Base-by-base conservation (phyloP, 129 eudicot species). In the Ambrosia trifida region DNA sequence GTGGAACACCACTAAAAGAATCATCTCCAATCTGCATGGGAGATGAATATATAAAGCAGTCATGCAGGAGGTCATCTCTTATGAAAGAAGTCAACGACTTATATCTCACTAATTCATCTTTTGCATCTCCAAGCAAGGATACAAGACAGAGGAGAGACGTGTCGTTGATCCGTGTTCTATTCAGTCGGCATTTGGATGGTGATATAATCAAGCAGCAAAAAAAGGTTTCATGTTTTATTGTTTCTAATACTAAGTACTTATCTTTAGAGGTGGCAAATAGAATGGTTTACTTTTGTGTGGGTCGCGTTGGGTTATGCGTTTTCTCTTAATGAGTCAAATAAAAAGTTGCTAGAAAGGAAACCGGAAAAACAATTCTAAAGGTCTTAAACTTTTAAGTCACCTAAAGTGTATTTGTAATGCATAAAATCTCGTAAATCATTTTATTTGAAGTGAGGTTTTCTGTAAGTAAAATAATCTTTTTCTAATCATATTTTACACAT, bases 121-220 rank as follows among this genome's bases (percentile, higher is more conserved):
- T 72, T 58, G 16, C 28, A 36, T 59, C 78, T 71, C 78, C 85
- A 64, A 51, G 6, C 35, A 87, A 75, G 78, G 88, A 76, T 52
- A 69, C 74, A 28, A 84, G 99, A 74, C 82, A 79, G 81, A 84
- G 96, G 84, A 85, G 84, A 81, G 97, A 87, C 30, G 70, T 89
- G 66, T 62, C 85, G 56, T 57, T 70, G 72, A 83, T 90, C 49
- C 72, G 80, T 61, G 97, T 85, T 59, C 66, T 94, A 70, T 90
- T 94, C 76, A 94, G 99, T 82, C 95, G 83, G 64, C 99, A 94
- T 68, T 83, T 94, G 47, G 97, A 90, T 79, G 86, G 58, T 47
- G 97, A 90, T 68, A 79, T 87, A 52, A 74, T 87, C 78, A 94
- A 80, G 69, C 96, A 94, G 70, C 99, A 87, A 81, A 87, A 87